A percentile compares a stretch with the other conserved stretches of the same genome.
Conservation (phyloP, 2,329 filamentous ascomycete genomes). For the Dactylella cylindrospora region DNA sequence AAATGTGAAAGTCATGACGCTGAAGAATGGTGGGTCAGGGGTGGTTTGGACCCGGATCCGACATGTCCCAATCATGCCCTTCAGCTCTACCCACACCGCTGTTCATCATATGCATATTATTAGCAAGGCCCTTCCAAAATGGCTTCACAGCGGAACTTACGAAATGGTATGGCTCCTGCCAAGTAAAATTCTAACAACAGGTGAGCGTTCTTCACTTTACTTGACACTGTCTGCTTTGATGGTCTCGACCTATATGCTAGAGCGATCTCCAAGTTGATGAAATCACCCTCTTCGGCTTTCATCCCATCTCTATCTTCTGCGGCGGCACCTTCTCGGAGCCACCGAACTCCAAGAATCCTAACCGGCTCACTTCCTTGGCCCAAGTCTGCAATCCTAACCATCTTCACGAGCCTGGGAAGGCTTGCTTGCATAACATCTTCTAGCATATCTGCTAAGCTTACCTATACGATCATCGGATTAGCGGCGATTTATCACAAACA, state of each 20-base stretch:
- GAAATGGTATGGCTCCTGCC: conserved; percentile 55
- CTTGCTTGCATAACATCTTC: conserved; percentile 81
- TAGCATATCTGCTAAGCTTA: conserved; percentile 62
- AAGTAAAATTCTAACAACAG: conserved; percentile 72
- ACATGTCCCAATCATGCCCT: conserved; percentile 67
- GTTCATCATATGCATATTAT: conserved; percentile 52
- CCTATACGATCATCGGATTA: background rate
- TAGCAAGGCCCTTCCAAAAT: conserved; percentile 51
- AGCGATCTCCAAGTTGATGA: conserved; percentile 73
- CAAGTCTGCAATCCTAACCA: conserved; percentile 74
- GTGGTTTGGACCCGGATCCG: conserved; percentile 68
- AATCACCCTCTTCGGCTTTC: conserved; percentile 75
- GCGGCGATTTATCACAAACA: background rate
- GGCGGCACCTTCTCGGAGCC: conserved; percentile 71
- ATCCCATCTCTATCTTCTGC: conserved; percentile 61
- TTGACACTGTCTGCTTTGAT: conserved; percentile 42
- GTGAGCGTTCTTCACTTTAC: conserved; percentile 70
- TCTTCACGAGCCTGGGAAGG: conserved; percentile 67
- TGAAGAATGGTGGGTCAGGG: conserved; percentile 75
- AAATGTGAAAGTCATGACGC: conserved; percentile 72
- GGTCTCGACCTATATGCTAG: conserved; percentile 64
- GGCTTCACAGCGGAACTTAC: conserved; percentile 50
- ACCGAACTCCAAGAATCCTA: conserved; percentile 69
- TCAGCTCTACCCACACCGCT: conserved; percentile 73
- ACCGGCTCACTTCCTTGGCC: conserved; percentile 72